Percentiles rank a stretch among this genome's conserved stretches.
Conservation (phyloP, 1,139 yeast species). For the Diutina siamensis region DNA sequence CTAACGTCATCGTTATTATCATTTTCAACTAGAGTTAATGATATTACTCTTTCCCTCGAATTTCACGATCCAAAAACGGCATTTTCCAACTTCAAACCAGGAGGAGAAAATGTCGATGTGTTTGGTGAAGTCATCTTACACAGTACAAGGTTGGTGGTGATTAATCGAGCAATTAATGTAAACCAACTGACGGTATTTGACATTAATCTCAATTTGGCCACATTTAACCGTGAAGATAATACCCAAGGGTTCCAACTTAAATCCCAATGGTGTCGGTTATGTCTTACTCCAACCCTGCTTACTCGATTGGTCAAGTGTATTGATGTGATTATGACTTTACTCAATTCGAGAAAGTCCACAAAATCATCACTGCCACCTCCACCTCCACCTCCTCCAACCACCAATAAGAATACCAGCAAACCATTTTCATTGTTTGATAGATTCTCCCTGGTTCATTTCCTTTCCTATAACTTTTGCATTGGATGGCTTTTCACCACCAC, state of each 20-base stretch:
- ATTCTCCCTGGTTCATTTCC: slow-evolving; percentile 42
- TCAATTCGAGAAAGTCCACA: background rate
- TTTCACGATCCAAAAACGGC: background rate
- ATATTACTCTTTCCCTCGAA: background rate
- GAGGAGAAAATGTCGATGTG: slow-evolving; percentile 9
- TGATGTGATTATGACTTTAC: slow-evolving; percentile 6
- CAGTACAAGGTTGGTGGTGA: slow-evolving; percentile 25
- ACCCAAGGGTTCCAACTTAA: slow-evolving; percentile 42
- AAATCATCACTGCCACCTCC: no score
- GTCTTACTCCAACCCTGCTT: slow-evolving; percentile 42
- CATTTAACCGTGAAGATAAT: slow-evolving; percentile 14
- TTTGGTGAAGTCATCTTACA: slow-evolving; percentile 32
- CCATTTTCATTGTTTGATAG: background rate
- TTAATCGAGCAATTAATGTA: slow-evolving; percentile 25
- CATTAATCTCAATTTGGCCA: slow-evolving; percentile 24
- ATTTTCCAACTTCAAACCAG: background rate
- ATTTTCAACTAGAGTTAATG: background rate
- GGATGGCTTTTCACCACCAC: slow-evolving; percentile 57
- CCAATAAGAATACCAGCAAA: no score
- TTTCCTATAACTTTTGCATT: slow-evolving; percentile 55
- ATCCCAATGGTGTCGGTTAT: slow-evolving; percentile 45
- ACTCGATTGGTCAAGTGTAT: slow-evolving; percentile 18
- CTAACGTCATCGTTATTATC: background rate
- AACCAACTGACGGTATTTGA: slow-evolving; percentile 38
- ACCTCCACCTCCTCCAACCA: no score